These are phyloP conservation scores for Epichloe sibirici DNA, from an alignment of 2,329 filamentous ascomycete species.

Conservation along the genomic window DNA sequence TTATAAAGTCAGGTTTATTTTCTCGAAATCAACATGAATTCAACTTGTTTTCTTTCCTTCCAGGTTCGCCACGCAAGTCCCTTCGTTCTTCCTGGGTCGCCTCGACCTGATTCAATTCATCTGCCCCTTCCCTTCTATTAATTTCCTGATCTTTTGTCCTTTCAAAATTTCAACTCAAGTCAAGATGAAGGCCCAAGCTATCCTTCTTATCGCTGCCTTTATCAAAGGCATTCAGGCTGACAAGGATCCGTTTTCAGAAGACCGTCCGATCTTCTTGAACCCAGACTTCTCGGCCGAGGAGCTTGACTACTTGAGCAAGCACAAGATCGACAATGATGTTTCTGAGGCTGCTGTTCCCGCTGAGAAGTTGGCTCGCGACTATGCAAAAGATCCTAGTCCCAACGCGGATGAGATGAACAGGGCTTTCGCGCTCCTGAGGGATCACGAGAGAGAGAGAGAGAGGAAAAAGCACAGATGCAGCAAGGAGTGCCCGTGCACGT, in stretches of 20 bases:
- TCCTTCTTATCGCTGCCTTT: background rate
- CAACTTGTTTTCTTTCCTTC: background rate
- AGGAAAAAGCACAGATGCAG: no score
- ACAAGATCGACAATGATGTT: no score
- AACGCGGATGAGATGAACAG: accelerated
- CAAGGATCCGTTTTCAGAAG: no score
- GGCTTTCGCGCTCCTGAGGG: no score
- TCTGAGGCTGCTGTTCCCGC: no score
- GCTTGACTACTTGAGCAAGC: no score
- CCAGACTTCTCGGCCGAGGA: background rate
- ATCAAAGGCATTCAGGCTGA: background rate
- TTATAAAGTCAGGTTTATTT: background rate
- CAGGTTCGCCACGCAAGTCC: background rate
- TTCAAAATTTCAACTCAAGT: background rate
- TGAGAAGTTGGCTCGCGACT: no score
- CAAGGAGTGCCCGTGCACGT: no score
- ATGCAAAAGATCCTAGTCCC: accelerated
- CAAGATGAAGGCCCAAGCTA: conserved; percentile 1
- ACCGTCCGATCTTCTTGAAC: background rate
- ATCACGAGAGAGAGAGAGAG: no score
- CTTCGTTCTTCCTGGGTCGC: background rate
- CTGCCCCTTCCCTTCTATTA: background rate
- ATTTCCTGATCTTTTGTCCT: background rate
- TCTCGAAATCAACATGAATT: background rate
- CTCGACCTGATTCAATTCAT: background rate